phyloP scores from a whole-genome alignment of 176 grass and related monocot species.

The Microstegium vimineum region DNA sequence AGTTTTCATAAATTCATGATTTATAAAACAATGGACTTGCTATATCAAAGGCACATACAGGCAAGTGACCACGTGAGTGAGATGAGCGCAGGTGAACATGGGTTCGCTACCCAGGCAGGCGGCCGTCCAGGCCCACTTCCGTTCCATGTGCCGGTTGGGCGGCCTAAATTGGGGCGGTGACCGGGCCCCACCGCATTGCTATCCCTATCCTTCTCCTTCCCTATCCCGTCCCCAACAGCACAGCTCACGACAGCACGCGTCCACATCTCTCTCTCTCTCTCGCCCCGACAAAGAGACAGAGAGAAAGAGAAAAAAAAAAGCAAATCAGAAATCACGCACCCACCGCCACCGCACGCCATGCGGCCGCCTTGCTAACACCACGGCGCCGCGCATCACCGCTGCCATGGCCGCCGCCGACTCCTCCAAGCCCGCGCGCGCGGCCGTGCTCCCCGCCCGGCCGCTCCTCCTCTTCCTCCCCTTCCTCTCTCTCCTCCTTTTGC shows the following conservation, averaged over 20 bases:
- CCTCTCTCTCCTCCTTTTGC: conserved; percentile 11
- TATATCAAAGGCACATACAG: not conserved
- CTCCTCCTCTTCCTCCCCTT: conserved; percentile 37
- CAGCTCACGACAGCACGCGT: too few species aligned
- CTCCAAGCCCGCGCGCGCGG: conserved; percentile 13
- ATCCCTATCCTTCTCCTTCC: too few species aligned
- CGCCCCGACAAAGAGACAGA: too few species aligned
- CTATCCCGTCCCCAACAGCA: too few species aligned
- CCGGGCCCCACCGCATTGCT: not conserved
- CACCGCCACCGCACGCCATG: not conserved
- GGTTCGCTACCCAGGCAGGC: not conserved
- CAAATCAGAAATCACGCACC: too few species aligned
- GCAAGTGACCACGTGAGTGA: too few species aligned
- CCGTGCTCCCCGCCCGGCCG: not conserved
- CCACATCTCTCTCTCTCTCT: too few species aligned
- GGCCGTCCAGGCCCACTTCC: not conserved
- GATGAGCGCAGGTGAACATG: not conserved
- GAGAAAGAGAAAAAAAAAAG: too few species aligned
- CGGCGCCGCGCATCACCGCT: too few species aligned
- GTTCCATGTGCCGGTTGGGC: not conserved
- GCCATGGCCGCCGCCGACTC: conserved; percentile 39
- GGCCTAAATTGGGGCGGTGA: not conserved
- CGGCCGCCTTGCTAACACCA: not conserved
- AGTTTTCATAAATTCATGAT: not conserved
- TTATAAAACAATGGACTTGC: not conserved